Evolutionary conservation across 768 basidiomycete genomes (phyloP).

Genomic region (Kwoniella mangroviensis): DNA sequence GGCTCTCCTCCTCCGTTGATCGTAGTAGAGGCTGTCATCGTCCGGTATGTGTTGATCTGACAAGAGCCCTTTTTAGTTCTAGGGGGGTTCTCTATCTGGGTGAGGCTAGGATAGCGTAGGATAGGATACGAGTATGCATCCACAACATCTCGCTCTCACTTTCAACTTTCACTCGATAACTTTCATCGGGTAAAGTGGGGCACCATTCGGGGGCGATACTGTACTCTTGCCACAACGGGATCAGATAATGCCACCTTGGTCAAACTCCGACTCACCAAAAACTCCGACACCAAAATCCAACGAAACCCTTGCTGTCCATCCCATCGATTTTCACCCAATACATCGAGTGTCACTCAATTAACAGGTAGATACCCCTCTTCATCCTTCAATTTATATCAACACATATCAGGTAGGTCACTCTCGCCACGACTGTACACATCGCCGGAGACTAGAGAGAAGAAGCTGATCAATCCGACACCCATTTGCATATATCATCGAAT

Average conservation of each 20-base stretch:
- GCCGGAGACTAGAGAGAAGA: background rate
- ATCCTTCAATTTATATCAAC: conserved; percentile 23
- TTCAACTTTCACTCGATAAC: background rate
- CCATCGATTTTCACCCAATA: background rate
- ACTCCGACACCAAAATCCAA: conserved; percentile 28
- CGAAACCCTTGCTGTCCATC: conserved; percentile 9
- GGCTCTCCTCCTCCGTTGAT: conserved; percentile 2
- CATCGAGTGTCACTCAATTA: background rate
- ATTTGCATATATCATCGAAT: background rate
- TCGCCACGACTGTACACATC: background rate
- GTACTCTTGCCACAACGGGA: conserved; percentile 10
- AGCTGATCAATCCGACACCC: background rate
- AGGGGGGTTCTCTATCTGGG: too few relatives aligned
- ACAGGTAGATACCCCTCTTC: conserved; percentile 14
- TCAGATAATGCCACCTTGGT: background rate
- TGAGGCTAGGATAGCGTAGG: too few relatives aligned
- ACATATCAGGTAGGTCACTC: conserved; percentile 25
- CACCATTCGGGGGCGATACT: background rate
- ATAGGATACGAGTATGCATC: too few relatives aligned
- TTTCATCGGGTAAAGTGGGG: background rate
- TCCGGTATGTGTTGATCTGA: too few relatives aligned
- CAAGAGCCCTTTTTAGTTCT: too few relatives aligned
- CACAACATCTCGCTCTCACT: background rate
- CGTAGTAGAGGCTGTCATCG: background rate
- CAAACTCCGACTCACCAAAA: background rate